Conservation (phyloP, 202 grass and related monocot genomes). For the Bolboschoenoplectus hybrid region DNA sequence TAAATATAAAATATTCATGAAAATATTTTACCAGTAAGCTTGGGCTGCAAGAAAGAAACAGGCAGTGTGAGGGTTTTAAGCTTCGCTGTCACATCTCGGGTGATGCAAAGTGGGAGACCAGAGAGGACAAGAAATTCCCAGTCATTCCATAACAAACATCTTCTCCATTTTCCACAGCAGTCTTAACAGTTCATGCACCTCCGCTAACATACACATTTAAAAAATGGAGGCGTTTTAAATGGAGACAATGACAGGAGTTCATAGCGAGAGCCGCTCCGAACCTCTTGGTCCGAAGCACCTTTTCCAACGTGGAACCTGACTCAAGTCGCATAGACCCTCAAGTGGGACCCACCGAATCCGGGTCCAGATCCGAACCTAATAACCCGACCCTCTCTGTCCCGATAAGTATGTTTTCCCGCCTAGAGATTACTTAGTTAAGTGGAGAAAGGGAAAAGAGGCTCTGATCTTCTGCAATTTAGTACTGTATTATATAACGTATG, state of each 20-base stretch:
- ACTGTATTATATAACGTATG: background rate
- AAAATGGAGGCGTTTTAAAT: slow-evolving; percentile 8
- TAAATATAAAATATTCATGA: background rate
- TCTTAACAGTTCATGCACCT: background rate
- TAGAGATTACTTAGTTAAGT: slow-evolving; percentile 32
- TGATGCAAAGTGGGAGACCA: slow-evolving; percentile 29
- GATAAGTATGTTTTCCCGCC: slow-evolving; percentile 24
- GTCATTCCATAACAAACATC: background rate
- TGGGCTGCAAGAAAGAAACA: slow-evolving; percentile 33
- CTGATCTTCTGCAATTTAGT: background rate
- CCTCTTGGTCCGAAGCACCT: slow-evolving; percentile 30
- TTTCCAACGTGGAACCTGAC: slow-evolving; percentile 18
- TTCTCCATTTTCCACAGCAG: background rate
- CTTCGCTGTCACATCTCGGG: slow-evolving; percentile 32
- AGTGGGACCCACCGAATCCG: slow-evolving; percentile 5
- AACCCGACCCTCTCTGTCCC: background rate
- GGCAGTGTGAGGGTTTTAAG: slow-evolving; percentile 33
- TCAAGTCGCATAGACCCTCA: background rate
- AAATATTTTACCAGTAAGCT: slow-evolving; percentile 1
- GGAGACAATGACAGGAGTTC: background rate
- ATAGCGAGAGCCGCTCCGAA: slow-evolving; percentile 3
- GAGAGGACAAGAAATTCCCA: slow-evolving; percentile 19
- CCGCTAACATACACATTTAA: background rate
- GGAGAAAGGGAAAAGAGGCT: slow-evolving; percentile 6
- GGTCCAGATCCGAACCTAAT: background rate